Evolutionary conservation across 108 stramenopile species (phyloP).

Genomic region (Seminavis robusta): DNA sequence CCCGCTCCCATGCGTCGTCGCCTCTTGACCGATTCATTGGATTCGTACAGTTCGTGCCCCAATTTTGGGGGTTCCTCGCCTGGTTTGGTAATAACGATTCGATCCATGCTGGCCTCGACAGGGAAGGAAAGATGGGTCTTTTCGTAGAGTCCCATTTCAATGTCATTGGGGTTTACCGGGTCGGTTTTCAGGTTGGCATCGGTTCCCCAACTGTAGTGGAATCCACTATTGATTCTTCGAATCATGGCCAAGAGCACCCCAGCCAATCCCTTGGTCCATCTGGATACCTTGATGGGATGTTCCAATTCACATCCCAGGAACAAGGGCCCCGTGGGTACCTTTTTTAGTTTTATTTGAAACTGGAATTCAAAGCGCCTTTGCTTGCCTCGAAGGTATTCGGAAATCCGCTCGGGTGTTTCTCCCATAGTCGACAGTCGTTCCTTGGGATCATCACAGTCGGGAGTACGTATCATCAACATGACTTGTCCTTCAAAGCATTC

Average conservation of each 20-base stretch:
- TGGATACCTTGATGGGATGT: constrained; percentile 44
- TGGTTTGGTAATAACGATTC: constrained; percentile 61
- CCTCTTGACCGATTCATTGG: constrained; percentile 44
- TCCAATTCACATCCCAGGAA: constrained; percentile 71
- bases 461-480: constrained; percentile 64
- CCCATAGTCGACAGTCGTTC: constrained; percentile 12
- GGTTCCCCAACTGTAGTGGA: constrained; percentile 53
- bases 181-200: background rate
- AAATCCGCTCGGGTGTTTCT: constrained; percentile 20
- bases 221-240: constrained; percentile 56
- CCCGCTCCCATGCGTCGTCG: constrained; percentile 52
- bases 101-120: constrained; percentile 70
- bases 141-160: constrained; percentile 40
- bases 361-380: constrained; percentile 77
- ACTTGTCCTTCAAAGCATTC: constrained; percentile 62
- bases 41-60: constrained; percentile 49
- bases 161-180: constrained; percentile 5
- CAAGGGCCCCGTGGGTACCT: constrained; percentile 47
- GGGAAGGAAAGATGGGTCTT: constrained; percentile 66
- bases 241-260: constrained; percentile 55
- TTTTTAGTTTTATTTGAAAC: constrained; percentile 73
- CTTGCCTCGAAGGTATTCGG: constrained; percentile 44
- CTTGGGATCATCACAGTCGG: constrained; percentile 46
- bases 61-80: constrained; percentile 57
- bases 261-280: constrained; percentile 47